Percentiles rank a stretch among this genome's conserved stretches.
phyloP scores from a whole-genome alignment of 2,329 filamentous ascomycete genomes.

The Penicillium sp. region DNA sequence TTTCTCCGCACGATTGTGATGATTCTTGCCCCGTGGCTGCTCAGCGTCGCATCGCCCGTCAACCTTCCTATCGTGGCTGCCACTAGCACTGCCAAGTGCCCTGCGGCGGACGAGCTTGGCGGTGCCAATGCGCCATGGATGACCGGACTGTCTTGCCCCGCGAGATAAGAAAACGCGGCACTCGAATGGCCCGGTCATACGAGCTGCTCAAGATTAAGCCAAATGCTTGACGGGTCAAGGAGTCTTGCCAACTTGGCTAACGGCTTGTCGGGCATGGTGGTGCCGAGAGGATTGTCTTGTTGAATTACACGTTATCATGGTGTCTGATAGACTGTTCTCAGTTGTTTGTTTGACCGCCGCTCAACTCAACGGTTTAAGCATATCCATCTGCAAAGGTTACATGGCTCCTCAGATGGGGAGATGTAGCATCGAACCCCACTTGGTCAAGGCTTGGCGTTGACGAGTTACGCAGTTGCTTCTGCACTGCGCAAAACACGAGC shows the following conservation, averaged over 20 bases:
- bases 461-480: background rate
- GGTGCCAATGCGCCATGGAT: background rate
- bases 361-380: conserved; percentile 1
- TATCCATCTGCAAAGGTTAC: conserved; percentile 1
- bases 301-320: background rate
- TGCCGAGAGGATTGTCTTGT: background rate
- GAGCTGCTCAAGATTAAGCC: background rate
- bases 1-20: background rate
- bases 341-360: background rate
- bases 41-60: background rate
- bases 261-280: background rate
- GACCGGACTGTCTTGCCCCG: background rate
- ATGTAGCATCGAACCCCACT: conserved; percentile 4
- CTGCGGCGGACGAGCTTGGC: conserved; percentile 15
- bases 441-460: conserved; percentile 7
- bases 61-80: background rate
- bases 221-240: conserved; percentile 2
- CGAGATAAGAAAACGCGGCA: conserved; percentile 7
- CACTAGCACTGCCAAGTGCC: conserved; percentile 7
- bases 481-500: background rate
- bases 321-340: background rate
- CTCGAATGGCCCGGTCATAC: background rate
- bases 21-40: background rate
- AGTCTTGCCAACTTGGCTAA: background rate
- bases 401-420: background rate